Conservation (phyloP, 805 yeast genomes). For the Suhomyces pyralidae region DNA sequence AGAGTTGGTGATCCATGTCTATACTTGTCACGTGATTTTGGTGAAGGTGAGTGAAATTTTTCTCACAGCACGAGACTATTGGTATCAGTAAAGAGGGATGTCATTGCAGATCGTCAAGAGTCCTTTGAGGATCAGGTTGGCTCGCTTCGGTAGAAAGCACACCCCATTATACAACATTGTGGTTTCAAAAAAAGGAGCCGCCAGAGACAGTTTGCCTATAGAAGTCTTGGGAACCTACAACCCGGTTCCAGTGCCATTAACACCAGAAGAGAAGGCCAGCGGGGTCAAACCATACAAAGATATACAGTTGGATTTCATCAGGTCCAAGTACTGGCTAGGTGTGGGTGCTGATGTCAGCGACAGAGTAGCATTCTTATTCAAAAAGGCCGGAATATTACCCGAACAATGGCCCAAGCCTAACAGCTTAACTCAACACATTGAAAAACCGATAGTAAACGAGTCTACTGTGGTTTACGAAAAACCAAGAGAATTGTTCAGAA, state of each 20-base stretch:
- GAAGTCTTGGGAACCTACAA: constrained; percentile 94
- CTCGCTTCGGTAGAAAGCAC: constrained; percentile 87
- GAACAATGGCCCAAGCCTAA: constrained; percentile 57
- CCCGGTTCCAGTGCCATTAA: constrained; percentile 71
- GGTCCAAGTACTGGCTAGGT: constrained; percentile 95
- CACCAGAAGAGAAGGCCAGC: constrained; percentile 54
- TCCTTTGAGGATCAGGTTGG: constrained; percentile 80
- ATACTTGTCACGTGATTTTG: neutral
- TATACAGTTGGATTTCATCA: constrained; percentile 76
- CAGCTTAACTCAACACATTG: constrained; percentile 31
- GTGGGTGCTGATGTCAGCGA: constrained; percentile 95
- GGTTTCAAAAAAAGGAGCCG: constrained; percentile 71
- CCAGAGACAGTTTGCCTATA: constrained; percentile 83
- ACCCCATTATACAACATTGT: constrained; percentile 91
- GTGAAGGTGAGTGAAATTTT: neutral
- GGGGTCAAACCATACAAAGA: constrained; percentile 71
- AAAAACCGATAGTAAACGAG: constrained; percentile 27
- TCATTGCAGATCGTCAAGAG: constrained; percentile 47
- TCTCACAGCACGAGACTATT: neutral
- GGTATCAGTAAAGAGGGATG: neutral
- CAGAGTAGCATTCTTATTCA: constrained; percentile 70
- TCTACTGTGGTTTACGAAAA: constrained; percentile 29
- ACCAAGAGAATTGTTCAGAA: constrained; percentile 31
- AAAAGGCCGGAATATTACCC: constrained; percentile 70
- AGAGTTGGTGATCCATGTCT: neutral